These are phyloP conservation scores for Phytomonas sp. DNA, from an alignment of 208 protist genomes.

Conservation along the genomic window DNA sequence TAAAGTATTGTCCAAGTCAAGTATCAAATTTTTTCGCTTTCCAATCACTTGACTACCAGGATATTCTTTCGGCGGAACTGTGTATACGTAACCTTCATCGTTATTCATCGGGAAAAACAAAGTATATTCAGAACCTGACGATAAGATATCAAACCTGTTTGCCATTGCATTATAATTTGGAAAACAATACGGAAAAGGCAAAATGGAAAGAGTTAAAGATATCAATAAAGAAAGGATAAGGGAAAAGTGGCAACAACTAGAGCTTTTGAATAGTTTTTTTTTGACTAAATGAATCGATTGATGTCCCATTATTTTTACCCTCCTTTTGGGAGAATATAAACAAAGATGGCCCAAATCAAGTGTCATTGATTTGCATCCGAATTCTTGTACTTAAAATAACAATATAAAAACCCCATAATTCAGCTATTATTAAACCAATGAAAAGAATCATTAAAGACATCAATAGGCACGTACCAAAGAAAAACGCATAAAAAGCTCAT, in stretches of 20 bases:
- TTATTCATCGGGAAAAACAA: conserved; percentile 6
- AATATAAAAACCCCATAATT: too few species aligned
- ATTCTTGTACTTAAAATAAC: too few species aligned
- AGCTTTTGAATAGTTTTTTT: not conserved
- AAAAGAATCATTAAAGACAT: not conserved
- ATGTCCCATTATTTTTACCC: not conserved
- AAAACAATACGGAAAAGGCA: not conserved
- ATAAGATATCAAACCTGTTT: not conserved
- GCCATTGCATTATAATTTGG: conserved; percentile 1
- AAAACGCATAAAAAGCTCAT: conserved; percentile 53
- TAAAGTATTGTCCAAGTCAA: conserved; percentile 73
- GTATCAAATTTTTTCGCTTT: conserved; percentile 25
- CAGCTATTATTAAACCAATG: too few species aligned
- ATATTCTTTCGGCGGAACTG: conserved; percentile 9
- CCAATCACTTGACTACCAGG: conserved; percentile 3
- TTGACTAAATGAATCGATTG: not conserved
- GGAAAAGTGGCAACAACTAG: not conserved
- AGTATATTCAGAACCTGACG: conserved; percentile 5
- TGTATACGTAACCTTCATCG: conserved; percentile 7
- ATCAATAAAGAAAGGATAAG: conserved; percentile 14
- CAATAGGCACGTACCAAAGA: not conserved
- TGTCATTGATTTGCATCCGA: not conserved
- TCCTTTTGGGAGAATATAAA: not conserved
- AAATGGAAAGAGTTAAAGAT: conserved; percentile 5
- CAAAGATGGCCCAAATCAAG: not conserved